phyloP scores from a whole-genome alignment of 176 grass and related monocot species.

The Aegilops umbellulata region DNA sequence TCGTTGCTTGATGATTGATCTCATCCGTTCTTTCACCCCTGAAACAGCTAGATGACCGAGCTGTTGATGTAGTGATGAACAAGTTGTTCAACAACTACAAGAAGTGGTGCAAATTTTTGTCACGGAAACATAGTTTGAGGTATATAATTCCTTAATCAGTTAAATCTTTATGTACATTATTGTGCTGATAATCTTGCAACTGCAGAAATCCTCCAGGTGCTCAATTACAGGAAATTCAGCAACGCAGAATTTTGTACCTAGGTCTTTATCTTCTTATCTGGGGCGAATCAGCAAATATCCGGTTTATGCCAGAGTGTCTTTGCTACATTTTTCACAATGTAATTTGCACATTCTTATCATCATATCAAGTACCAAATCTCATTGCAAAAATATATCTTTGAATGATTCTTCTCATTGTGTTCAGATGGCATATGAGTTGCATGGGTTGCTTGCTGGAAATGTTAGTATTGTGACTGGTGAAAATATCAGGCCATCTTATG shows the following conservation, averaged over 20 bases:
- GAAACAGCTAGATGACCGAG: slow-evolving; percentile 83
- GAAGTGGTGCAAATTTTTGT: slow-evolving; percentile 97
- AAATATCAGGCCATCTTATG: slow-evolving; percentile 93
- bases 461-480: slow-evolving; percentile 90
- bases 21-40: slow-evolving; percentile 17
- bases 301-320: slow-evolving; percentile 94
- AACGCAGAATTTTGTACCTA: slow-evolving; percentile 84
- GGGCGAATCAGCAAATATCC: slow-evolving; percentile 90
- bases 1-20: background rate
- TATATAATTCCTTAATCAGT: slow-evolving; percentile 21
- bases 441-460: slow-evolving; percentile 80
- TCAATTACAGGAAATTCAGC: slow-evolving; percentile 75
- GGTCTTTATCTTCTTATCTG: slow-evolving; percentile 96
- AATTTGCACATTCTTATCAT: slow-evolving; percentile 17
- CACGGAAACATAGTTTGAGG: slow-evolving; percentile 81
- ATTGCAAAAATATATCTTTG: background rate
- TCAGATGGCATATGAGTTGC: slow-evolving; percentile 94
- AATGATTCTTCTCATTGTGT: slow-evolving; percentile 27
- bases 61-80: slow-evolving; percentile 75
- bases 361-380: slow-evolving; percentile 8
- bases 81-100: slow-evolving; percentile 95
- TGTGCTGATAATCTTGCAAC: slow-evolving; percentile 29
- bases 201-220: slow-evolving; percentile 63
- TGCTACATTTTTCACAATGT: slow-evolving; percentile 99
- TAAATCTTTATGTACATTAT: slow-evolving; percentile 12